Base-by-base conservation (phyloP, 2,329 filamentous ascomycete species). In the Colletotrichum brevisporum region DNA sequence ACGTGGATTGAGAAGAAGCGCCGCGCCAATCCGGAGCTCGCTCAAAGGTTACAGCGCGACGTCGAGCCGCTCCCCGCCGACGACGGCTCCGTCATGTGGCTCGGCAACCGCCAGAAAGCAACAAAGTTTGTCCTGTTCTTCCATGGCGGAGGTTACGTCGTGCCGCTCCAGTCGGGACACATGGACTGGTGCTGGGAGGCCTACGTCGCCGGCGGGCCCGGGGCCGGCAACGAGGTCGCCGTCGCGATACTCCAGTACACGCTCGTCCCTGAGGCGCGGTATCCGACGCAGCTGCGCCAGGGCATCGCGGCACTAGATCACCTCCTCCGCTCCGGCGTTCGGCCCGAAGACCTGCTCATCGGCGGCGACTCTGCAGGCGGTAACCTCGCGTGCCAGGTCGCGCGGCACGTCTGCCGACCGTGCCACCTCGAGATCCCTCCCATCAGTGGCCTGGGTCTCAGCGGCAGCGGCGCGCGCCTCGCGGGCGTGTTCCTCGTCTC, bases 291-390 rank as follows among this genome's bases (percentile, higher is more conserved):
- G 16, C 65, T 72, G 1, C 54, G 24, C 2, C 60, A 72, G 39
- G 65, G 60, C 15, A 31, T 71, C n/a, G 75, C 74, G 3, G 80
- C 76, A 2, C 73, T 82, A 6, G 71, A 73, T 1, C 72, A 75
- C n/a, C 50, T 82, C 1, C 70, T 81, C 1, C 68, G 71, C 0
- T 68, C 73, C 1, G 80, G 80, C 4, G 68, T 80, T 52, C 48
- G 48, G 6, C 75, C 80, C 0, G 60, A 70, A 2, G 73, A 81
- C 56, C 72, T 82, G 12, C 70, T 80, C 53, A 59, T 82, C 9
- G 80, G 80, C 16, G 67, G 67, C n/a, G 80, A 82, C 57, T 81
- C 80, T 12, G 79, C 79, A 0, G 80, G 80, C 15, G 80, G 76
- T 0, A 81, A 81, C 63, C 55, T 82, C 39, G 74, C 77, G 0